These are phyloP conservation scores for Amauroascus verrucosus DNA, from an alignment of 2,329 filamentous ascomycete genomes.

Conservation along the genomic window DNA sequence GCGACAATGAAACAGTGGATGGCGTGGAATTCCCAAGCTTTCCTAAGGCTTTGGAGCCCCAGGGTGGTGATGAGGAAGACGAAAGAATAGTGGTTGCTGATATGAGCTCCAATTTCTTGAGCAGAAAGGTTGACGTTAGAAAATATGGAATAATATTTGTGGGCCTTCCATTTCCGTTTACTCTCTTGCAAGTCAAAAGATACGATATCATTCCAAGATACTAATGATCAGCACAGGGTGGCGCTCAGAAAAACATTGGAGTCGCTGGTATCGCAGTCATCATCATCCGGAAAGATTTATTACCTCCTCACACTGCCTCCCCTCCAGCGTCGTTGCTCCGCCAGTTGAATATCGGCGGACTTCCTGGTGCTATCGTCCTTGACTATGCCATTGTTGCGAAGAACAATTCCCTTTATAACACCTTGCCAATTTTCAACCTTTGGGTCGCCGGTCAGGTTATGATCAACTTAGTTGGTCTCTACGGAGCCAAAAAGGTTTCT, in stretches of 20 bases:
- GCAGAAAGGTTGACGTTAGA: conserved; percentile 61
- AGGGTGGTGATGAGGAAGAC: conserved; percentile 47
- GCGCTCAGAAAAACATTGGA: conserved; percentile 90
- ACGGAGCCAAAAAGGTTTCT: conserved; percentile 55
- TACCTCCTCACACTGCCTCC: conserved; percentile 56
- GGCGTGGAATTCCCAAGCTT: conserved; percentile 77
- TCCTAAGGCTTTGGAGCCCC: conserved; percentile 53
- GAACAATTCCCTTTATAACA: conserved; percentile 95
- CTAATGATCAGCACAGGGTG: conserved; percentile 36
- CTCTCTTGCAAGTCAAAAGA: not conserved
- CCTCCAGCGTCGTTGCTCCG: conserved; percentile 61
- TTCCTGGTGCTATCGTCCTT: conserved; percentile 57
- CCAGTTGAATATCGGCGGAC: conserved; percentile 60
- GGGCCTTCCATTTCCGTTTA: conserved; percentile 17
- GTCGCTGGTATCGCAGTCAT: conserved; percentile 76
- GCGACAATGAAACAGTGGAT: conserved; percentile 82
- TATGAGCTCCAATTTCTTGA: conserved; percentile 91
- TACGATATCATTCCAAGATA: not conserved
- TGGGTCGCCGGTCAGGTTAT: conserved; percentile 86
- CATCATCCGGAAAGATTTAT: conserved; percentile 69
- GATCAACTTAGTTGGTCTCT: conserved; percentile 57
- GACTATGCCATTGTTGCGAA: conserved; percentile 77
- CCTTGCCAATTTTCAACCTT: conserved; percentile 86
- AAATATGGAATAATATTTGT: conserved; percentile 84
- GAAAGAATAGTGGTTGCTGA: conserved; percentile 75